Evolutionary conservation across 2,329 filamentous ascomycete genomes (phyloP).

Genomic region (Alternaria triticina): DNA sequence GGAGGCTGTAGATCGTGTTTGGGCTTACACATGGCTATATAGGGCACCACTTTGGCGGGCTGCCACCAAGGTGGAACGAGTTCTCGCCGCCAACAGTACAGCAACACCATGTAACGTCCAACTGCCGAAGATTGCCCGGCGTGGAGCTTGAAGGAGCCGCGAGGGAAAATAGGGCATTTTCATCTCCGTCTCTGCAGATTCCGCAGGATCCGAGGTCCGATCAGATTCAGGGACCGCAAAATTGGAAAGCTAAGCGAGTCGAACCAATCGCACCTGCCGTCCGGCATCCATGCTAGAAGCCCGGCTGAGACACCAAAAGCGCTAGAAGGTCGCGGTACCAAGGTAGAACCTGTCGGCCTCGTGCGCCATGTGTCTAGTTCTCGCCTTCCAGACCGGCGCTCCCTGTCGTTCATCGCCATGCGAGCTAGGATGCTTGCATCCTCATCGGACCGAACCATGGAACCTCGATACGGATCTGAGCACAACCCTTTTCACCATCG

Average conservation of each 20-base stretch:
- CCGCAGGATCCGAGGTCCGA: neutral
- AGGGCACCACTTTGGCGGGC: constrained; percentile 4
- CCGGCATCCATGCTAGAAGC: neutral
- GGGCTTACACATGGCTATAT: constrained; percentile 13
- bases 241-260: constrained; percentile 2
- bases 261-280: neutral
- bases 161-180: neutral
- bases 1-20: constrained; percentile 8
- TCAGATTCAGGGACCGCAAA: constrained; percentile 1
- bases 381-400: neutral
- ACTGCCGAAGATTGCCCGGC: constrained; percentile 13
- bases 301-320: neutral
- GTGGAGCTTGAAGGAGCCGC: constrained; percentile 6
- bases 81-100: constrained; percentile 13
- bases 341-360: constrained; percentile 1
- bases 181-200: constrained; percentile 16
- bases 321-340: neutral
- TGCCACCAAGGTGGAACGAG: neutral
- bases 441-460: neutral
- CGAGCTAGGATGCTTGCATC: neutral
- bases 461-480: neutral
- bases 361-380: neutral
- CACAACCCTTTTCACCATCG: neutral
- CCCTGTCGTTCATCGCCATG: constrained; percentile 8
- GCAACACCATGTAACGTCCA: neutral